Evolutionary conservation across 106 monocot genomes (phyloP), one percentile per base, ranked within the genome.

Genomic region (Acanthochlamys bracteata): DNA sequence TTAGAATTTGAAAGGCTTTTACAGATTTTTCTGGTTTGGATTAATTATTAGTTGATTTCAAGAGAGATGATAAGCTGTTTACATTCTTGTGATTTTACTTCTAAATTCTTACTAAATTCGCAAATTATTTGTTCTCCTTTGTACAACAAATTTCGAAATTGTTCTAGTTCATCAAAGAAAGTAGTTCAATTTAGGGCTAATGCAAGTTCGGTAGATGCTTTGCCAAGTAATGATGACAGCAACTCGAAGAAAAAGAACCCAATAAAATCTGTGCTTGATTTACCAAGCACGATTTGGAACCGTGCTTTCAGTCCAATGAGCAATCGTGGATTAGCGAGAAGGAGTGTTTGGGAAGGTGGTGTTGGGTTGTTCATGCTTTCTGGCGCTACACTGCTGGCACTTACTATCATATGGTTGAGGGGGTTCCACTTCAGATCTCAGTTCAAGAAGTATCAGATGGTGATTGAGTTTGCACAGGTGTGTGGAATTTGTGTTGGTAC

Each of bases 291-390:
- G 0, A 63, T 92, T 11, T 84, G 83, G 84, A 77, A 54, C 47
- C 64, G 60, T 49, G 80, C 84, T 23, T 59, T 84, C 47, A 81
- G 77, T 41, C 88, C 88, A 0, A 59, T 88, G 27, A 81, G 92
- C 47, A 75, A 92, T 62, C 88, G 77, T 51, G 88, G 88, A 42
- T 82, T 88, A 42, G 88, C 88, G 4, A 47, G 60, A 54, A 69
- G 74, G 69, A 92, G 92, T 72, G 66, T 92, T 21, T 92, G 92
- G 92, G 92, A 88, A 57, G 92, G 92, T 25, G 92, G 92, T 9
- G 88, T 92, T 10, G 88, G 92, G 49, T 61, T 92, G 64, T 92
- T 92, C 63, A 61, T 88, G 70, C 82, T 84, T 40, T 84, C 92
- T 54, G 87, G 92, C 24, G 77, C 79, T 3, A 79, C 75, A 20